These are phyloP conservation scores for Psilocybe cyanescens DNA, from an alignment of 768 basidiomycete genomes.

Conservation along the genomic window DNA sequence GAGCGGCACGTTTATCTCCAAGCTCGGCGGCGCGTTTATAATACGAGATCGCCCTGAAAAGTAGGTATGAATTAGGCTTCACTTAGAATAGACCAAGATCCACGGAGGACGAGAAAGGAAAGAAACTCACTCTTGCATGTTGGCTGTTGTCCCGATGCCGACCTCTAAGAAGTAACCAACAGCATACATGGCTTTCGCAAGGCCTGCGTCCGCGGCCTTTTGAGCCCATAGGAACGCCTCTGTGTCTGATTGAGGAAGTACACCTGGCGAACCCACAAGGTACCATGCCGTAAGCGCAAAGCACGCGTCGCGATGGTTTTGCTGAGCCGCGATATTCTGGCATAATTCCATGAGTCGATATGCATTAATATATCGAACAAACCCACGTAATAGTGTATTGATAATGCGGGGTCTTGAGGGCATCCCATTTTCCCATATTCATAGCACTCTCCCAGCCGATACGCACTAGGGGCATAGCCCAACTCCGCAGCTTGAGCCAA, in stretches of 20 bases:
- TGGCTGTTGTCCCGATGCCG: constrained; percentile 80
- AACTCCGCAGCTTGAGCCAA: constrained; percentile 95
- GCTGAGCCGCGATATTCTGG: constrained; percentile 97
- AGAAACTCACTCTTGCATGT: constrained; percentile 63
- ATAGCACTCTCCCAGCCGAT: constrained; percentile 96
- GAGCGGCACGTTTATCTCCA: constrained; percentile 92
- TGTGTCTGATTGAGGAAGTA: constrained; percentile 97
- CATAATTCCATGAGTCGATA: constrained; percentile 14
- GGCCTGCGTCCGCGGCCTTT: constrained; percentile 89
- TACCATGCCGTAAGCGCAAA: constrained; percentile 99
- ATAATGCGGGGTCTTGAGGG: constrained; percentile 94
- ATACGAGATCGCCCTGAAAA: constrained; percentile 67
- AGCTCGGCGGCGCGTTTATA: constrained; percentile 91
- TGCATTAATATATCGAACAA: constrained; percentile 6
- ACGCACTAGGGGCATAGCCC: constrained; percentile 95
- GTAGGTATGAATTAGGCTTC: constrained; percentile 10
- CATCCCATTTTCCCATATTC: constrained; percentile 99
- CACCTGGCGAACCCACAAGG: constrained; percentile 96
- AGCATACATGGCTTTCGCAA: constrained; percentile 97
- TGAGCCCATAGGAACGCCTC: constrained; percentile 98
- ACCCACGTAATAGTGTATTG: constrained; percentile 98
- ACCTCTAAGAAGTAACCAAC: constrained; percentile 98
- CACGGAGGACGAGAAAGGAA: constrained; percentile 10
- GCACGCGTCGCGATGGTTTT: constrained; percentile 95
- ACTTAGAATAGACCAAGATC: constrained; percentile 8